Conservation (phyloP, 805 yeast genomes). For the Sugiyamaella valdiviana region DNA sequence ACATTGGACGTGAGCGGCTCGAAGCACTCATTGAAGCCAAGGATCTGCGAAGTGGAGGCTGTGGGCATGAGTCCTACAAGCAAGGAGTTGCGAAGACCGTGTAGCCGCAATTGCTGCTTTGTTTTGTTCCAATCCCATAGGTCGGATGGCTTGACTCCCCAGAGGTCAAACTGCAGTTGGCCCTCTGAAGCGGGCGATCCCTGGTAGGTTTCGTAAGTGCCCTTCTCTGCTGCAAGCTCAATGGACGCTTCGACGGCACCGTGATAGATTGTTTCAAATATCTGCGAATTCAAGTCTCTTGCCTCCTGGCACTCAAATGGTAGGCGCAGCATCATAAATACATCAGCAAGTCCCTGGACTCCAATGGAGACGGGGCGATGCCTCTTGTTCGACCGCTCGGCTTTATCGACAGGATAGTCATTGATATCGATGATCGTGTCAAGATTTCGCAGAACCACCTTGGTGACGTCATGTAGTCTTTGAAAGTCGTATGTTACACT, state of each 20-base stretch:
- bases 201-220: slow-evolving; percentile 59
- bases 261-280: slow-evolving; percentile 92
- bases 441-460: slow-evolving; percentile 68
- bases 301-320: slow-evolving; percentile 82
- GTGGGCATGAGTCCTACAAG: slow-evolving; percentile 96
- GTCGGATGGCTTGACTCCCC: slow-evolving; percentile 65
- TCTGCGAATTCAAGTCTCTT: slow-evolving; percentile 59
- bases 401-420: slow-evolving; percentile 69
- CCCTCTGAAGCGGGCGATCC: slow-evolving; percentile 90
- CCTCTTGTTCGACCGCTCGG: slow-evolving; percentile 60
- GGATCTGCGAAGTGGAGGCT: slow-evolving; percentile 90
- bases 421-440: slow-evolving; percentile 78
- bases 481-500: slow-evolving; percentile 50
- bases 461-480: slow-evolving; percentile 63
- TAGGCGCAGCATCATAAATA: slow-evolving; percentile 62
- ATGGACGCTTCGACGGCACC: slow-evolving; percentile 79
- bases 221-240: slow-evolving; percentile 66
- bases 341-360: slow-evolving; percentile 91
- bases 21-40: slow-evolving; percentile 88
- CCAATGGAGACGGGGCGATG: slow-evolving; percentile 91
- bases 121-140: slow-evolving; percentile 78
- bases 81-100: slow-evolving; percentile 79
- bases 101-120: slow-evolving; percentile 45
- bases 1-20: slow-evolving; percentile 91
- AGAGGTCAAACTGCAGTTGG: slow-evolving; percentile 72